Evolutionary conservation across 768 basidiomycete species (phyloP).

Genomic region (Boletus rufocinnamomeus): DNA sequence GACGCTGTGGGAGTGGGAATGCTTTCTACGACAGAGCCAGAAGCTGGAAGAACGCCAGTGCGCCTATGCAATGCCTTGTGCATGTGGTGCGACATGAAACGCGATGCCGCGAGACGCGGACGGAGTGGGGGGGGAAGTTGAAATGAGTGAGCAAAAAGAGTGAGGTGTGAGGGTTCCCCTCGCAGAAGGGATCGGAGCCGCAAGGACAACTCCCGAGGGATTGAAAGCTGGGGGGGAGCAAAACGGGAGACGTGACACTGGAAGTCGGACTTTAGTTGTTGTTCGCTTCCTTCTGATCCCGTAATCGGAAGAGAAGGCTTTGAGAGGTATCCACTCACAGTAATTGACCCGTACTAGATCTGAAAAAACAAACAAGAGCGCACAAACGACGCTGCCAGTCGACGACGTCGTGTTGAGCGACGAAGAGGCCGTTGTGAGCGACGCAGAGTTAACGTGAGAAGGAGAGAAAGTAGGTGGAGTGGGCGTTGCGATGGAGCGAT

Average conservation of each 20-base stretch:
- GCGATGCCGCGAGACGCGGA: not conserved
- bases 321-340: conserved; percentile 14
- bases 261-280: conserved; percentile 13
- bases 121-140: not conserved
- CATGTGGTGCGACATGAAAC: conserved; percentile 20
- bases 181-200: conserved; percentile 24
- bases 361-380: not conserved
- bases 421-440: not conserved
- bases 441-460: not conserved
- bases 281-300: conserved; percentile 26
- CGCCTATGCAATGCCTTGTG: conserved; percentile 18
- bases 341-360: not conserved
- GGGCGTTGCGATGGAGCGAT: conserved; percentile 20
- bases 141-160: conserved; percentile 24
- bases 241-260: conserved; percentile 3
- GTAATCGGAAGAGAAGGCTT: not conserved
- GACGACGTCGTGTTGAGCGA: conserved; percentile 11
- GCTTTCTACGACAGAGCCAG: conserved; percentile 29
- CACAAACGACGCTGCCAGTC: conserved; percentile 7
- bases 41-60: conserved; percentile 14
- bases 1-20: conserved; percentile 31
- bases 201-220: not conserved
- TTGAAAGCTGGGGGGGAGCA: not conserved
- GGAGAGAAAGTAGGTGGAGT: not conserved
- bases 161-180: conserved; percentile 16